These are phyloP conservation scores for Eimeria sp. DNA, from an alignment of 169 alveolate species.

Conservation along the genomic window DNA sequence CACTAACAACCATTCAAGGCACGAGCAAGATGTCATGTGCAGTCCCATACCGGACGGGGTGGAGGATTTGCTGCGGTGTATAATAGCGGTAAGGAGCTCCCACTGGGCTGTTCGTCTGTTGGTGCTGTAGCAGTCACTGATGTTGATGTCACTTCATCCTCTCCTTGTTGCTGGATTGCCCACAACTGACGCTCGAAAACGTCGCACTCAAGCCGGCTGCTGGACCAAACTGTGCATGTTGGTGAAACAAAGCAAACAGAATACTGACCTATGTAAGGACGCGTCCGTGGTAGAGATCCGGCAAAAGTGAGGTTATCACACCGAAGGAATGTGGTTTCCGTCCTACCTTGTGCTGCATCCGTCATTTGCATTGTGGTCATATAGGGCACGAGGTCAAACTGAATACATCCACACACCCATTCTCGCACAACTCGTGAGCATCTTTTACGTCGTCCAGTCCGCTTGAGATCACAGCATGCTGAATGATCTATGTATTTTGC, in stretches of 20 bases:
- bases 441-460: neutral
- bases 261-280: neutral
- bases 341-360: conserved; percentile 64
- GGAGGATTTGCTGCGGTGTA: conserved; percentile 82
- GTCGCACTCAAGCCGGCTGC: conserved; percentile 81
- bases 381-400: conserved; percentile 84
- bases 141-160: conserved; percentile 48
- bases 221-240: conserved; percentile 69
- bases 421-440: neutral
- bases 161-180: conserved; percentile 75
- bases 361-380: conserved; percentile 79
- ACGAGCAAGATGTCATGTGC: neutral
- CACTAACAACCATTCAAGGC: neutral
- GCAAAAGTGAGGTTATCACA: neutral
- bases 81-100: conserved; percentile 2
- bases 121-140: conserved; percentile 55
- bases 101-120: conserved; percentile 6
- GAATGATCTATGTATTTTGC: neutral
- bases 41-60: conserved; percentile 71
- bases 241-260: neutral
- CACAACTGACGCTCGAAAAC: conserved; percentile 79
- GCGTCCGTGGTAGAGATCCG: neutral
- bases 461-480: neutral
- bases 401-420: neutral
- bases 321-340: neutral